Evolutionary conservation across 2,329 filamentous ascomycete species (phyloP).

Genomic region (Xylariaceae sp.): DNA sequence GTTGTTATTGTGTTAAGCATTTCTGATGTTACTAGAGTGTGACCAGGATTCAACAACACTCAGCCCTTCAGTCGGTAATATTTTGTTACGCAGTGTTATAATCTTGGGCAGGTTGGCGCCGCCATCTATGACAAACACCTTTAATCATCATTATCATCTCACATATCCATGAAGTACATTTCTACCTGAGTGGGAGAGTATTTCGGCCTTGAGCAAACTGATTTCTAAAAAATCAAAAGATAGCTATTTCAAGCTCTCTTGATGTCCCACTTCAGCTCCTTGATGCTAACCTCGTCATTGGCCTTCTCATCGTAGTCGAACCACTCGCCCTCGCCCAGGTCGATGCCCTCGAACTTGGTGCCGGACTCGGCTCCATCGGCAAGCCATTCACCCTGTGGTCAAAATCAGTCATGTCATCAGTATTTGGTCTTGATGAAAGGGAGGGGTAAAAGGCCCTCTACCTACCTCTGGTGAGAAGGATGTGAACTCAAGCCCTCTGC

Average conservation of each 20-base stretch:
- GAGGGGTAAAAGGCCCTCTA: conserved; percentile 1
- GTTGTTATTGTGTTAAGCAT: too few species aligned
- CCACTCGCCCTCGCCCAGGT: conserved; percentile 88
- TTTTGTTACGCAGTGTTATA: too few species aligned
- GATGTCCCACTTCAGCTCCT: conserved; percentile 84
- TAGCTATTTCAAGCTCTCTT: conserved; percentile 66
- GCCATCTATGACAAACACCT: too few species aligned
- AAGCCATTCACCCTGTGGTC: conserved; percentile 75
- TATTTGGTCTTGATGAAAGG: neutral
- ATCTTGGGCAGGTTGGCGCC: too few species aligned
- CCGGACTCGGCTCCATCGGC: conserved; percentile 75
- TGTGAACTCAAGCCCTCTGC: conserved; percentile 85
- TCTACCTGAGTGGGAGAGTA: too few species aligned
- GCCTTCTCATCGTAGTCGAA: conserved; percentile 97
- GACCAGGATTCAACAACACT: too few species aligned
- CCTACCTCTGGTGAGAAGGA: conserved; percentile 85
- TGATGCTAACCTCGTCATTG: conserved; percentile 86
- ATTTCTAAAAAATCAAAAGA: too few species aligned
- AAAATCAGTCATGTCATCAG: conserved; percentile 12
- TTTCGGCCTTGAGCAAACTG: too few species aligned
- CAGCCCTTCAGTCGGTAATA: too few species aligned
- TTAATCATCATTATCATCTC: too few species aligned
- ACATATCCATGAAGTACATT: too few species aligned
- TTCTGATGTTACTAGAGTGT: too few species aligned
- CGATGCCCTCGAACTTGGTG: conserved; percentile 77